Evolutionary conservation across 202 grass and related monocot species (phyloP), one percentile per base, ranked within the genome.

Genomic region (Alloteropsis angusta): DNA sequence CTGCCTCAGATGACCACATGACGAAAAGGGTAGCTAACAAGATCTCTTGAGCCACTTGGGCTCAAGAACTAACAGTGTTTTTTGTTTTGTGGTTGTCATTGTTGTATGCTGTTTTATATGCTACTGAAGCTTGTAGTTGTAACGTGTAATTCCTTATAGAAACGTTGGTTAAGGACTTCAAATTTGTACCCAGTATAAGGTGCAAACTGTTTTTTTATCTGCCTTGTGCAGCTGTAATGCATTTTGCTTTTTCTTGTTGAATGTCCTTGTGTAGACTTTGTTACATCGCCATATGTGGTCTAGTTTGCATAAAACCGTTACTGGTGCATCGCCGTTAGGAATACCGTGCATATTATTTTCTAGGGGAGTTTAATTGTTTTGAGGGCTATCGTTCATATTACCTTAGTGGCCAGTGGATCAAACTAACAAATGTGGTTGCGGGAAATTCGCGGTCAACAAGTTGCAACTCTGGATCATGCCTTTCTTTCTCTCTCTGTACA

Each of bases 61-160:
- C 39, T 65, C 30, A 55, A 57, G 79, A 77, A 79, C 85, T 87
- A 87, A 83, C 85, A 3, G 67, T 71, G 85, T 80, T 80, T 80
- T 80, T 48, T 38, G 46, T 68, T 81, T 76, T 80, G 86, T 84
- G 82, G 81, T 75, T 45, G 28, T 88, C 45, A 47, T 71, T 61
- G 54, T 45, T 80, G 71, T 68, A 63, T 88, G 69, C 26, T 88
- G 52, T 73, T 80, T n/a, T 50, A 30, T 71, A 53, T 82, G 60
- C 38, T 65, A 50, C 38, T 43, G 17, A 76, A 59, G 54, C 69
- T 35, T 80, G 81, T 66, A 67, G 43, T 77, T 77, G 74, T 64
- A 66, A 67, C 69, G 54, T 53, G 49, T 53, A 56, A 56, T 9
- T 28, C 28, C 4, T 71, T 62, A 65, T 67, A 84, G 76, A 85